phyloP scores from a whole-genome alignment of 768 basidiomycete genomes.

The Trametopsis cervina region DNA sequence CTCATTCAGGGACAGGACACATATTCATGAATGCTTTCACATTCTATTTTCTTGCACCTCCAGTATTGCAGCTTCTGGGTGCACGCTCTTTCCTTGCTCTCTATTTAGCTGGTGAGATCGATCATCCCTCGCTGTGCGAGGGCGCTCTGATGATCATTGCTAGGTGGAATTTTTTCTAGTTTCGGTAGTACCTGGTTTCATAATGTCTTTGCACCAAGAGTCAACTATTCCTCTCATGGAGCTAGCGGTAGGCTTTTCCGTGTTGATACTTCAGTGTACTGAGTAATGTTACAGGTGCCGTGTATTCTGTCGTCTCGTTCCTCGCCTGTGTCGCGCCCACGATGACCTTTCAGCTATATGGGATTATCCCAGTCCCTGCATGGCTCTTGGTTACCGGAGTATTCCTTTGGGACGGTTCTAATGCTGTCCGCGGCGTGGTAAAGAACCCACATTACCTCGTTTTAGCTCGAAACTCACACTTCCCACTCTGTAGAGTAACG shows the following conservation, averaged over 20 bases:
- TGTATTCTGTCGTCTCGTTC: conserved; percentile 63
- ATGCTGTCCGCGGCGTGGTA: too few relatives aligned
- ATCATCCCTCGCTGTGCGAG: conserved; percentile 1
- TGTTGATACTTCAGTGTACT: neutral
- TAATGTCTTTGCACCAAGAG: conserved; percentile 24
- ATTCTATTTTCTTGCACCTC: conserved; percentile 68
- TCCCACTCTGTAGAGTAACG: conserved; percentile 43
- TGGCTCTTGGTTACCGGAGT: conserved; percentile 68
- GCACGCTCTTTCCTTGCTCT: conserved; percentile 59
- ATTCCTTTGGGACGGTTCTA: conserved; percentile 56
- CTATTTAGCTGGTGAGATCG: conserved; percentile 59
- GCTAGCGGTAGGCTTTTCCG: conserved; percentile 56
- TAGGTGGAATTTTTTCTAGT: conserved; percentile 57
- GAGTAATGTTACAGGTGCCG: conserved; percentile 43
- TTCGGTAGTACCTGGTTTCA: conserved; percentile 45
- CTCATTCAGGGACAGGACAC: conserved; percentile 54
- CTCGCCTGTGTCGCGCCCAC: conserved; percentile 66
- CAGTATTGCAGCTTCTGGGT: conserved; percentile 57
- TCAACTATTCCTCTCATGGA: conserved; percentile 40
- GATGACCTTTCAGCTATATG: conserved; percentile 63
- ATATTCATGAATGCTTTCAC: conserved; percentile 74
- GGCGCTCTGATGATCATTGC: neutral
- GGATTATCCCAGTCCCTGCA: conserved; percentile 72
- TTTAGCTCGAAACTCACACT: too few relatives aligned
- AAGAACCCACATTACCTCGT: too few relatives aligned